A percentile compares a stretch with the other conserved stretches of the same genome.
phyloP scores from a whole-genome alignment of 495 filamentous ascomycete species.

The Tetracladium setigerum region DNA sequence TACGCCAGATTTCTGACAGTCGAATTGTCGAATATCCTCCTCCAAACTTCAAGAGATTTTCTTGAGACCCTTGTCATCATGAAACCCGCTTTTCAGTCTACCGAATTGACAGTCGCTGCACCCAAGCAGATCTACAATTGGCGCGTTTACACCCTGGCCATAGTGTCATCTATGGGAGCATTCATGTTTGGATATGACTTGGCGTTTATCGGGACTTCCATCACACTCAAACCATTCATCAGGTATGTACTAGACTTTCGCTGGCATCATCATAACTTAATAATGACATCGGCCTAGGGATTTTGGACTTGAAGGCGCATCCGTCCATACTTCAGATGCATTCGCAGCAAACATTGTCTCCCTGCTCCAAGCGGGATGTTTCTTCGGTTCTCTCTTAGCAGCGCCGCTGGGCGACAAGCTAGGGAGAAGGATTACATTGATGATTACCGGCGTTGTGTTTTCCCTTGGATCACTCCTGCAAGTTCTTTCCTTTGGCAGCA shows the following conservation, averaged over 20 bases:
- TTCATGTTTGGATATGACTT: conserved; percentile 8
- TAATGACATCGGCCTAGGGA: too few relatives aligned
- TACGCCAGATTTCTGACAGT: too few relatives aligned
- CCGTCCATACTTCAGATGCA: too few relatives aligned
- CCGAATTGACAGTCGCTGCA: too few relatives aligned
- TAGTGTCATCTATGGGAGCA: conserved; percentile 3
- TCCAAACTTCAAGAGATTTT: too few relatives aligned
- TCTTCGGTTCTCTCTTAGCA: conserved; percentile 29
- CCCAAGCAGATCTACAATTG: conserved; percentile 2
- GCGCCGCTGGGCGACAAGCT: conserved; percentile 26
- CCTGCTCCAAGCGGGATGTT: conserved; percentile 25
- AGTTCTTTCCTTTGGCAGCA: conserved; percentile 17
- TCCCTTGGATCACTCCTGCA: conserved; percentile 22
- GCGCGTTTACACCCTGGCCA: conserved; percentile 2
- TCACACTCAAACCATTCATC: not conserved
- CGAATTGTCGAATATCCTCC: too few relatives aligned
- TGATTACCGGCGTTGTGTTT: conserved; percentile 20
- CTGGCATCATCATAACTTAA: too few relatives aligned
- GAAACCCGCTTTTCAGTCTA: too few relatives aligned
- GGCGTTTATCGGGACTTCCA: conserved; percentile 2
- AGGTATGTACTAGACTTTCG: not conserved
- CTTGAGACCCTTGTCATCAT: too few relatives aligned
- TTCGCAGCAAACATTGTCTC: conserved; percentile 37
- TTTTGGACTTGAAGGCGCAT: too few relatives aligned
- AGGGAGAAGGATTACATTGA: conserved; percentile 21